phyloP scores from a whole-genome alignment of 2,329 filamentous ascomycete species.

The Plectosphaerella plurivora region DNA sequence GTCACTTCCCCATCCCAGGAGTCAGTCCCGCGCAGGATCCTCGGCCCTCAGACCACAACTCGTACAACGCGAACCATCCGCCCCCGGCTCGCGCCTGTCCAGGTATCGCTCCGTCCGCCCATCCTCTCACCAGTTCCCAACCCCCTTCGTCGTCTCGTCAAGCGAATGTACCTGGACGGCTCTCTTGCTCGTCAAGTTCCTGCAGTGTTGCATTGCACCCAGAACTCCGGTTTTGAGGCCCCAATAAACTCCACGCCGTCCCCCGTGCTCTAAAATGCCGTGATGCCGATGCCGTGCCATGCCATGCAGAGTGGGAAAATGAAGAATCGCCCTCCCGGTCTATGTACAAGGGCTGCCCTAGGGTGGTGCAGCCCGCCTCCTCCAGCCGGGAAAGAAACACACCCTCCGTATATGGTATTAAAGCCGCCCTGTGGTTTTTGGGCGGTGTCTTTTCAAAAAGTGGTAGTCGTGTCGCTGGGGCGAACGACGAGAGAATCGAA shows the following conservation, averaged over 20 bases:
- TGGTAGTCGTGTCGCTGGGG: constrained; percentile 4
- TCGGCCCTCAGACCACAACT: too few species aligned
- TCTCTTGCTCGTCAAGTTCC: constrained; percentile 19
- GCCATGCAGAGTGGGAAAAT: constrained; percentile 24
- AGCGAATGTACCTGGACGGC: constrained; percentile 34
- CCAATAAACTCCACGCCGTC: constrained; percentile 20
- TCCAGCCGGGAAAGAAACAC: constrained; percentile 3
- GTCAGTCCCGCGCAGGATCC: too few species aligned
- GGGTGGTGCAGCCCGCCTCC: neutral
- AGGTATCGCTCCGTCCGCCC: too few species aligned
- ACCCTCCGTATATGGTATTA: constrained; percentile 11
- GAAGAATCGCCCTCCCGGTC: constrained; percentile 37
- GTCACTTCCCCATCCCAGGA: too few species aligned
- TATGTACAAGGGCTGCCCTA: constrained; percentile 38
- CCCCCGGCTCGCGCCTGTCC: too few species aligned
- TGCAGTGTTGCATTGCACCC: constrained; percentile 38
- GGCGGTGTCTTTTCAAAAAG: constrained; percentile 11
- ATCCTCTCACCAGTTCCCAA: neutral
- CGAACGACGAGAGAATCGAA: constrained; percentile 15
- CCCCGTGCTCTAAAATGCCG: constrained; percentile 39
- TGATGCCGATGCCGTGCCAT: constrained; percentile 42
- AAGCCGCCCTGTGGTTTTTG: constrained; percentile 8
- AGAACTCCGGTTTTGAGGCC: constrained; percentile 37
- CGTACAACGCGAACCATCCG: too few species aligned
- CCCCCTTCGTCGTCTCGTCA: constrained; percentile 24